Percentiles rank a stretch among this genome's conserved stretches.
Evolutionary conservation across 208 protist species (phyloP).

Genomic region (Trypanosoma caninum): DNA sequence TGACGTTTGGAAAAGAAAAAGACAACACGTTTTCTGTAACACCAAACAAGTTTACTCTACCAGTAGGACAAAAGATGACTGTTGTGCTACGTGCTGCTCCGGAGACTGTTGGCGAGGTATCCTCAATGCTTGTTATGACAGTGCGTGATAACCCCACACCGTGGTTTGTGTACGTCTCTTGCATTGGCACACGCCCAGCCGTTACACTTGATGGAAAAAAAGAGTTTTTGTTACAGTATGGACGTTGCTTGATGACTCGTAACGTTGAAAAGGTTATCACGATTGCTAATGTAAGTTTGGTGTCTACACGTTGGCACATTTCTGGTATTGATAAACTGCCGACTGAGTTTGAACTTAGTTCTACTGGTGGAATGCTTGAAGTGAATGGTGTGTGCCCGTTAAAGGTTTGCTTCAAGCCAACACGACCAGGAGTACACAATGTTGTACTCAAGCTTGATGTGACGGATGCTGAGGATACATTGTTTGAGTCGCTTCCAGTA

Average conservation of each 20-base stretch:
- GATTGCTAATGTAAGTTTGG: slow-evolving; percentile 68
- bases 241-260: slow-evolving; percentile 67
- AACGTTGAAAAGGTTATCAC: slow-evolving; percentile 34
- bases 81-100: slow-evolving; percentile 83
- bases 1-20: slow-evolving; percentile 81
- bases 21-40: slow-evolving; percentile 80
- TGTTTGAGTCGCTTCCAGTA: slow-evolving; percentile 75
- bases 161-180: slow-evolving; percentile 79
- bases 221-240: slow-evolving; percentile 75
- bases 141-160: slow-evolving; percentile 93
- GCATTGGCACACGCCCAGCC: slow-evolving; percentile 78
- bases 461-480: slow-evolving; percentile 33
- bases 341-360: slow-evolving; percentile 66
- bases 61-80: slow-evolving; percentile 65
- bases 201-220: slow-evolving; percentile 77
- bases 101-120: slow-evolving; percentile 75
- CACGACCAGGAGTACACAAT: slow-evolving; percentile 69
- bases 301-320: slow-evolving; percentile 81
- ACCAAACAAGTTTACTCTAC: slow-evolving; percentile 71
- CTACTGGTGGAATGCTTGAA: slow-evolving; percentile 61
- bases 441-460: slow-evolving; percentile 58
- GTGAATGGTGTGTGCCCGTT: slow-evolving; percentile 54
- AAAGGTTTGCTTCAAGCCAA: slow-evolving; percentile 63
- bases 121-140: slow-evolving; percentile 79
- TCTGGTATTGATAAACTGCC: slow-evolving; percentile 57